Conservation (phyloP, 2,329 filamentous ascomycete species). For the Stemphylium vesicarium region DNA sequence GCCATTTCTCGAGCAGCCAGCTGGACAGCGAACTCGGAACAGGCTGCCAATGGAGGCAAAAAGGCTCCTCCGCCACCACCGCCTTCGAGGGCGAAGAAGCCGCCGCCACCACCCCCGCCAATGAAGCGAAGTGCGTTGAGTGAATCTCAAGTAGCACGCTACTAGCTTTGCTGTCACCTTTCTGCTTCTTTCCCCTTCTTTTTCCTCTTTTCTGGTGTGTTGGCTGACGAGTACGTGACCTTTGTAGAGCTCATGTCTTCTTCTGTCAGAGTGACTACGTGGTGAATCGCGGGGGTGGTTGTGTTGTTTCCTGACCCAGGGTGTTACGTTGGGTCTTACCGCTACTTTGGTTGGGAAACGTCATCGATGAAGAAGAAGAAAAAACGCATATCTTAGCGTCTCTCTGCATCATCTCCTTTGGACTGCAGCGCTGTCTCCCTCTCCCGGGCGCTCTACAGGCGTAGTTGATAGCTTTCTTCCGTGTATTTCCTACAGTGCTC, state of each 20-base stretch:
- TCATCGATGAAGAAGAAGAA: not conserved
- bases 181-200: slow-evolving; percentile 1
- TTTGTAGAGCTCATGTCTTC: slow-evolving; percentile 23
- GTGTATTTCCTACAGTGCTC: too few species aligned
- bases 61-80: slow-evolving; percentile 64
- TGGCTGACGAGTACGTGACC: slow-evolving; percentile 21
- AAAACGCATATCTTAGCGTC: not conserved
- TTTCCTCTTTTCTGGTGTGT: slow-evolving; percentile 4
- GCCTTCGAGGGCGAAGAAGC: slow-evolving; percentile 69
- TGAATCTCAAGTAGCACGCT: slow-evolving; percentile 45
- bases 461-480: too few species aligned
- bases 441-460: slow-evolving; percentile 5
- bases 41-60: slow-evolving; percentile 45
- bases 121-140: slow-evolving; percentile 65
- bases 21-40: slow-evolving; percentile 49
- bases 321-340: too few species aligned
- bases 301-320: too few species aligned
- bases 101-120: slow-evolving; percentile 68
- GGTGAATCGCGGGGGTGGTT: slow-evolving; percentile 5
- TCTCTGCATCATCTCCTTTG: not conserved
- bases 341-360: not conserved
- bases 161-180: slow-evolving; percentile 26
- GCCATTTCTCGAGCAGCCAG: slow-evolving; percentile 59
- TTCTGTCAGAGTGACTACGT: slow-evolving; percentile 22
- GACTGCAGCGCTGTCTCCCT: slow-evolving; percentile 34